Evolutionary conservation across 2,329 filamentous ascomycete genomes (phyloP).

Genomic region (Peltaster fructicola): DNA sequence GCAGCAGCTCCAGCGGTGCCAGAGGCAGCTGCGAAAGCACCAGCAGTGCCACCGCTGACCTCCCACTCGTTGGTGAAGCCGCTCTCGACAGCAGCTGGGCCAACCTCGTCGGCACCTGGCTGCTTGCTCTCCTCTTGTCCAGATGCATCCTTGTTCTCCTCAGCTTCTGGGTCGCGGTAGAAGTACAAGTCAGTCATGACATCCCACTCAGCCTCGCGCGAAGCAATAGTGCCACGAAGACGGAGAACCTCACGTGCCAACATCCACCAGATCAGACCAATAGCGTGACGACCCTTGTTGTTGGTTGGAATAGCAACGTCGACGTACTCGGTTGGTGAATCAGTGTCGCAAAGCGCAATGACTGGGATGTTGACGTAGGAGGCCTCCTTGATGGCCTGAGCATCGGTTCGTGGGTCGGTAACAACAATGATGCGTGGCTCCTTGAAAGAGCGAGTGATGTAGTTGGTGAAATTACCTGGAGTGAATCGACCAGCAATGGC

Average conservation of each 20-base stretch:
- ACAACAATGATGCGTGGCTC: constrained; percentile 99
- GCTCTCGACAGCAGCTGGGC: constrained; percentile 57
- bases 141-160: constrained; percentile 89
- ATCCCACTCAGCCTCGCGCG: constrained; percentile 94
- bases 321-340: constrained; percentile 98
- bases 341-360: constrained; percentile 96
- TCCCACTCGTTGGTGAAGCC: constrained; percentile 81
- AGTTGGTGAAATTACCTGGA: constrained; percentile 99
- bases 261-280: constrained; percentile 98
- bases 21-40: constrained; percentile 48
- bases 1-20: constrained; percentile 39
- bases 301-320: constrained; percentile 99
- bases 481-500: constrained; percentile 99
- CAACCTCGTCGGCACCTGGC: constrained; percentile 69
- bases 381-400: constrained; percentile 99
- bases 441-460: constrained; percentile 99
- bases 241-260: constrained; percentile 98
- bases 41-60: constrained; percentile 45
- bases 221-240: constrained; percentile 89
- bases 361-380: constrained; percentile 99
- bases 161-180: constrained; percentile 98
- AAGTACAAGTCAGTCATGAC: constrained; percentile 99
- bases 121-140: constrained; percentile 73
- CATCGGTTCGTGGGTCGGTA: constrained; percentile 97
- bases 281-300: constrained; percentile 99